phyloP scores from a whole-genome alignment of 1,284 basidiomycete genomes.

The Bjerkandera adusta region DNA sequence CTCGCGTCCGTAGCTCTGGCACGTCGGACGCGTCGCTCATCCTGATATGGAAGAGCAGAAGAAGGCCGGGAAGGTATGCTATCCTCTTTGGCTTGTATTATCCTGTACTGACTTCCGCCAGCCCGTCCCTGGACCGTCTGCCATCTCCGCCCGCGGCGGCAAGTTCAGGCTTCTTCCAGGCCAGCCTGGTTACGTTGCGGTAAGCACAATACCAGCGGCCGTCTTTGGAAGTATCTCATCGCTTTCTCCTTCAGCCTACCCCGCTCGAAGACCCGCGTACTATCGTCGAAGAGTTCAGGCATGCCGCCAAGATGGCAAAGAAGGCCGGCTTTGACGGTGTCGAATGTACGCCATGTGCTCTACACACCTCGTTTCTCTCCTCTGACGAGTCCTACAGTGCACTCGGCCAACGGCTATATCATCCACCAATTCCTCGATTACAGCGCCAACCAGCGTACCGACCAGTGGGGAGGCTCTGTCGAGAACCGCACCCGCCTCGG shows the following conservation, averaged over 20 bases:
- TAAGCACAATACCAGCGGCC: background rate
- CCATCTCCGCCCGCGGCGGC: constrained; percentile 2
- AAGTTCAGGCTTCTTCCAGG: constrained; percentile 3
- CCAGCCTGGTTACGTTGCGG: constrained; percentile 2
- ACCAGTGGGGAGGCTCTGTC: constrained; percentile 69
- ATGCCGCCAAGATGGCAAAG: constrained; percentile 10
- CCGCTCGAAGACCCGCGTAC: background rate
- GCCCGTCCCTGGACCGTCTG: constrained; percentile 2
- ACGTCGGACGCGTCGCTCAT: constrained; percentile 10
- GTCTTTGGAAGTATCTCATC: too few relatives aligned
- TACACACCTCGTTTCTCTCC: too few relatives aligned
- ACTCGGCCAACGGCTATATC: constrained; percentile 48
- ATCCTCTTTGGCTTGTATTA: too few relatives aligned
- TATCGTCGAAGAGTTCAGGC: constrained; percentile 4
- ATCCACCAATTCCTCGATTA: constrained; percentile 48
- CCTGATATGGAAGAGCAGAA: constrained; percentile 11
- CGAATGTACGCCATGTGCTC: too few relatives aligned
- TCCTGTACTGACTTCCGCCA: too few relatives aligned
- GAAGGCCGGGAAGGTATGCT: constrained; percentile 7
- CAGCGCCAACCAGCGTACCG: constrained; percentile 61
- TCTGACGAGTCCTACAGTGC: too few relatives aligned
- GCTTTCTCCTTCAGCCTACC: background rate
- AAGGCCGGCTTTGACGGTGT: constrained; percentile 13
- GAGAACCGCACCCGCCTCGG: constrained; percentile 63
- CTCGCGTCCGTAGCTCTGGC: constrained; percentile 10